Percentiles rank a stretch among this genome's conserved stretches.
Conservation (phyloP, 345 rosid species). For the Gossypium bickii region DNA sequence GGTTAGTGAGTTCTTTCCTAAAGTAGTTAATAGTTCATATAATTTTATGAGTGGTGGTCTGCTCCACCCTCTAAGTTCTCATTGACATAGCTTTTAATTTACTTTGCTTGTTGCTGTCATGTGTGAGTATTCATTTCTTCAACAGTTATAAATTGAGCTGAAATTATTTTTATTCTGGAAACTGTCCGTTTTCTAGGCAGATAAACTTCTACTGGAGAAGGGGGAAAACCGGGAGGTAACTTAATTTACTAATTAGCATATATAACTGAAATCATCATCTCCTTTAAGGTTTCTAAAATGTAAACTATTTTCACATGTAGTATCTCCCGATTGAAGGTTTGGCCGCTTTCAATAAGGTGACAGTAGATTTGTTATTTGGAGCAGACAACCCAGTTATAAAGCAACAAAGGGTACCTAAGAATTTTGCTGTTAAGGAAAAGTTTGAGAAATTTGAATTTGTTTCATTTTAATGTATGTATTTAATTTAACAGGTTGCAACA, state of each 20-base stretch:
- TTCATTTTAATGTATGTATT: neutral
- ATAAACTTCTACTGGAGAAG: constrained; percentile 81
- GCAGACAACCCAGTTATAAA: constrained; percentile 68
- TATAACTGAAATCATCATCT: neutral
- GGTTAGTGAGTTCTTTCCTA: constrained; percentile 34
- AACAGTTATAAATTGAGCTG: neutral
- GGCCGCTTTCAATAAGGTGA: constrained; percentile 84
- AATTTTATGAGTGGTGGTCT: neutral
- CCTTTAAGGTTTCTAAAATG: neutral
- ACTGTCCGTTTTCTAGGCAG: constrained; percentile 50
- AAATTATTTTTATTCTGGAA: constrained; percentile 4
- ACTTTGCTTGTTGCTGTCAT: neutral
- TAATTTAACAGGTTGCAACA: constrained; percentile 73
- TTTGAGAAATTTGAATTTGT: neutral
- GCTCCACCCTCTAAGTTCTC: neutral
- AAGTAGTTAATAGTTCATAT: constrained; percentile 6
- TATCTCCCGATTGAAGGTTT: constrained; percentile 98
- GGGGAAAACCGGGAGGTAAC: constrained; percentile 95
- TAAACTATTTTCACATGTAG: constrained; percentile 40
- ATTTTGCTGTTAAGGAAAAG: neutral
- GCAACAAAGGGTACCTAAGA: constrained; percentile 58
- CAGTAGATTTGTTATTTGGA: constrained; percentile 87
- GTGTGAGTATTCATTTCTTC: constrained; percentile 1
- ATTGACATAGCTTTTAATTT: neutral
- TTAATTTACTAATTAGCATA: constrained; percentile 9